Base-by-base conservation (phyloP, 1,284 basidiomycete genomes). In the Trichosporon faecale region DNA sequence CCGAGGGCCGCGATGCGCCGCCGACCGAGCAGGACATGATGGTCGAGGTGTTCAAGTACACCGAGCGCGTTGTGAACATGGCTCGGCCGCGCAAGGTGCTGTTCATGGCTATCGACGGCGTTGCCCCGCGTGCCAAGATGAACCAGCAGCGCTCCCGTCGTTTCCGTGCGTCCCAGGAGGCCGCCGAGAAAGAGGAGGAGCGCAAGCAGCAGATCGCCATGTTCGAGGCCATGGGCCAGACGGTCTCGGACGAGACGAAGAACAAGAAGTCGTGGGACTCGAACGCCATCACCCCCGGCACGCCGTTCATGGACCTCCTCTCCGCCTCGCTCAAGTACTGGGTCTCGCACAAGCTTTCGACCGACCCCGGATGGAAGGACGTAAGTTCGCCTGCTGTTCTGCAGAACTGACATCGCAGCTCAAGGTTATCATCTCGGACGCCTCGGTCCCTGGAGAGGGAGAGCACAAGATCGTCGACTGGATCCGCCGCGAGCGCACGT, bases 381-480 rank as follows among this genome's bases (percentile, higher is more conserved):
- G 93, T 93, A 68, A 72, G 89, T 85, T 11, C 67, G 37, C 2
- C 7, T 23, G 0, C 3, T 0, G 14, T 3, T 7, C 2, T 11
- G 12, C 16, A 46, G 25, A n/a, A 25, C 23, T 61, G 18, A 49
- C 72, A 61, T 0, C 14, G 3, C 67, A 94, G 91, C 87, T 98
- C 52, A 90, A 98, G 86, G 92, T 99, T 73, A 91, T 99, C 75
- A 94, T 99, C 72, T 99, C 97, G 2, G 97, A 99, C 77, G 94
- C 96, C 1, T 91, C 92, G 69, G 97, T 99, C 11, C 96, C 96
- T 1, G 96, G 96, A 74, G 97, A 99, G 84, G 97, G 97, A 80
- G 97, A 99, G 83, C 97, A 99, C 85, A 99, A 99, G 86, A 98
- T 99, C 76, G 98, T 99, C 94, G 97, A 99, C 80, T 98, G 90